A percentile compares a stretch with the other conserved stretches of the same genome.
phyloP scores from a whole-genome alignment of 768 basidiomycete species.

The Exidia glandulosa region DNA sequence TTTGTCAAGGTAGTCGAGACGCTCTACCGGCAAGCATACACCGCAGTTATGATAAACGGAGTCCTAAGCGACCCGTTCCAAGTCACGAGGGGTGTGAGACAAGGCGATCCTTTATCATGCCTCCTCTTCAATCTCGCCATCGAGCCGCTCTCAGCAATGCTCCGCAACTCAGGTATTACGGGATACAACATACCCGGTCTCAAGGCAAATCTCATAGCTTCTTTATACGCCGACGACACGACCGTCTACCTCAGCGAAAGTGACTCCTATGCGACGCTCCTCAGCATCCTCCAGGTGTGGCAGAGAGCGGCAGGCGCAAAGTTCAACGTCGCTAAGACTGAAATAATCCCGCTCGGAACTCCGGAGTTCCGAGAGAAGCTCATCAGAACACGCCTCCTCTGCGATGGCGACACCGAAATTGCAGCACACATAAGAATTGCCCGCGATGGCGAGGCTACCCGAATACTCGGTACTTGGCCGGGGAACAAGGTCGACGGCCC shows the following conservation, averaged over 20 bases:
- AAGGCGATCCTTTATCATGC: conserved; percentile 15
- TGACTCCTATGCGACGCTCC: conserved; percentile 17
- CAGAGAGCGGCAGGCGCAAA: conserved; percentile 28
- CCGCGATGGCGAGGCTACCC: conserved; percentile 15
- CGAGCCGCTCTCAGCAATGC: conserved; percentile 8
- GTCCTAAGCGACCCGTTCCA: not conserved
- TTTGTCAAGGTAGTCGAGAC: conserved; percentile 12
- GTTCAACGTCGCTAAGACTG: conserved; percentile 32
- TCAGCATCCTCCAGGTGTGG: conserved; percentile 25
- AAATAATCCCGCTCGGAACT: conserved; percentile 24
- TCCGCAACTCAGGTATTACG: conserved; percentile 13
- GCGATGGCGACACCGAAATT: conserved; percentile 1
- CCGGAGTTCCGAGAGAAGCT: conserved; percentile 9
- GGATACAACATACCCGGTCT: conserved; percentile 12
- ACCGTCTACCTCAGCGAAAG: conserved; percentile 21
- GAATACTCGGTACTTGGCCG: conserved; percentile 23
- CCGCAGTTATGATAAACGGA: conserved; percentile 10
- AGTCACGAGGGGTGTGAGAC: conserved; percentile 11
- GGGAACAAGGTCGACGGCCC: conserved; percentile 17
- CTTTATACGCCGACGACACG: conserved; percentile 31
- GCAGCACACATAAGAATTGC: conserved; percentile 16
- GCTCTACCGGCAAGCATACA: conserved; percentile 9
- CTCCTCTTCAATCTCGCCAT: conserved; percentile 13
- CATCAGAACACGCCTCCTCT: not conserved
- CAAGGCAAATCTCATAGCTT: conserved; percentile 2